Percentiles rank a stretch among this genome's conserved stretches.
phyloP scores from a whole-genome alignment of 177 flowering plant species.

The Tripterygium wilfordii region DNA sequence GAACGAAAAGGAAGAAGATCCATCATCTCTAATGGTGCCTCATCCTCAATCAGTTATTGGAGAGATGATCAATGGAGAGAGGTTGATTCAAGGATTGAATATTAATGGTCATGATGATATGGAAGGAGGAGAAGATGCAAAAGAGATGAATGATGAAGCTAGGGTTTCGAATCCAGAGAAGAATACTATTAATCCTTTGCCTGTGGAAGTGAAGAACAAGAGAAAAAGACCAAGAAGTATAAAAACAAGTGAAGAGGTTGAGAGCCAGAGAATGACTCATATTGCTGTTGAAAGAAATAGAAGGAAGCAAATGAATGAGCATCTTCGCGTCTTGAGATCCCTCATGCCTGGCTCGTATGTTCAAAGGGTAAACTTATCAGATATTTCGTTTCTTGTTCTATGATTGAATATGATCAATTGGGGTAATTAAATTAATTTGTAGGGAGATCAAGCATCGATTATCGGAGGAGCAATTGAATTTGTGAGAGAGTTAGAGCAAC shows the following conservation, averaged over 20 bases:
- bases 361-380: slow-evolving; percentile 61
- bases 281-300: slow-evolving; percentile 91
- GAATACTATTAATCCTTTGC: too few species aligned
- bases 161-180: slow-evolving; percentile 21
- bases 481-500: slow-evolving; percentile 90
- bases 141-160: slow-evolving; percentile 26
- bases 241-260: slow-evolving; percentile 84
- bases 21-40: slow-evolving; percentile 23
- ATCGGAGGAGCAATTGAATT: slow-evolving; percentile 98
- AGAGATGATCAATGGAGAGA: slow-evolving; percentile 11
- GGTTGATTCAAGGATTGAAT: too few species aligned
- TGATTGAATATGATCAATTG: too few species aligned
- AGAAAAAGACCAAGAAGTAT: slow-evolving; percentile 62
- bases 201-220: slow-evolving; percentile 50
- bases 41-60: slow-evolving; percentile 9
- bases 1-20: slow-evolving; percentile 43
- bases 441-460: slow-evolving; percentile 99
- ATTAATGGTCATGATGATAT: too few species aligned
- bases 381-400: not conserved
- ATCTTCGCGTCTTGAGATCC: slow-evolving; percentile 76
- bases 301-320: slow-evolving; percentile 96
- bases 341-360: slow-evolving; percentile 96
- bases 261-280: slow-evolving; percentile 96
- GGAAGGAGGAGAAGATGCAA: slow-evolving; percentile 15
- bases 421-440: too few species aligned